A percentile compares a stretch with the other conserved stretches of the same genome.
phyloP scores from a whole-genome alignment of 306 rosid genomes.

The Cercis canadensis region DNA sequence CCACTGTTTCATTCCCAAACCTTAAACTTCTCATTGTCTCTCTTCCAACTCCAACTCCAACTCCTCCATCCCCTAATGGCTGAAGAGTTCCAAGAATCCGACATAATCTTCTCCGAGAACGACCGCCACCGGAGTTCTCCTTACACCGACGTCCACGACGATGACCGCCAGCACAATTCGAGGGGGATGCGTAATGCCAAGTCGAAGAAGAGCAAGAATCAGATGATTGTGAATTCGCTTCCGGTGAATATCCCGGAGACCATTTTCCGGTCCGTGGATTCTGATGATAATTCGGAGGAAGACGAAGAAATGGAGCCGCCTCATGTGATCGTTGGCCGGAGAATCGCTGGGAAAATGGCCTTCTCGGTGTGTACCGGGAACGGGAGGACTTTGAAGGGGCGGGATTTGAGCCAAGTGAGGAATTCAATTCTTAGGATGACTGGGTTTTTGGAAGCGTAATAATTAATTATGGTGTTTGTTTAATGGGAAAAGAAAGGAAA shows the following conservation, averaged over 20 bases:
- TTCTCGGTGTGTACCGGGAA: slow-evolving; percentile 75
- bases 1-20: slow-evolving; percentile 47
- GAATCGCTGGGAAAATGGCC: slow-evolving; percentile 72
- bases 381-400: slow-evolving; percentile 88
- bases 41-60: too few relatives aligned
- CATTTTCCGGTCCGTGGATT: background rate
- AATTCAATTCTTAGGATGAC: slow-evolving; percentile 89
- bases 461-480: slow-evolving; percentile 4
- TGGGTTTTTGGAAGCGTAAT: slow-evolving; percentile 74
- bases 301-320: slow-evolving; percentile 76
- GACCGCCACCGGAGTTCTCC: background rate
- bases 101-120: slow-evolving; percentile 62
- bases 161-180: background rate
- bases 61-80: slow-evolving; percentile 37
- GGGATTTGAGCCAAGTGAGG: slow-evolving; percentile 86
- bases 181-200: background rate
- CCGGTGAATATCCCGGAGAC: slow-evolving; percentile 69
- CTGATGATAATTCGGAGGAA: slow-evolving; percentile 36
- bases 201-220: background rate
- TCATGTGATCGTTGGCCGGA: slow-evolving; percentile 63
- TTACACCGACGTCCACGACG: background rate
- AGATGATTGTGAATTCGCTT: slow-evolving; percentile 41
- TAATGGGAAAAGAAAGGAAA: background rate
- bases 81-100: slow-evolving; percentile 73
- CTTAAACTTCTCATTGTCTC: background rate